These are phyloP conservation scores for Mucor plumbeus DNA, from an alignment of 371 early-diverging fungal species.

Conservation along the genomic window DNA sequence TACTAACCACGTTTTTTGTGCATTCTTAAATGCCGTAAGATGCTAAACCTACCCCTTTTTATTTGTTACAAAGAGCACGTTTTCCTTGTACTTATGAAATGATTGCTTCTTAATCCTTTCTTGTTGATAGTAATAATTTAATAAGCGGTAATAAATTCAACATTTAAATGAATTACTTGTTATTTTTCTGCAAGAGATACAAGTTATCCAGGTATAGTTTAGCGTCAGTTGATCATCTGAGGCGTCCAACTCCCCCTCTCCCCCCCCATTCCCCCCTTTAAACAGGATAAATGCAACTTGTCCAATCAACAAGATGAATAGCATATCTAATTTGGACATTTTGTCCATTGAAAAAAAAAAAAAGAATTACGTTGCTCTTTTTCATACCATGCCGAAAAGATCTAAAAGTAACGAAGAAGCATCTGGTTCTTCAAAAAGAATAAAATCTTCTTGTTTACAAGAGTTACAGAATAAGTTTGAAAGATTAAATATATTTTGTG, in stretches of 20 bases:
- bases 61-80: background rate
- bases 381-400: background rate
- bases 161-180: too few relatives aligned
- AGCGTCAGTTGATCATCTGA: background rate
- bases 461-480: constrained; percentile 27
- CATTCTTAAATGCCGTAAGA: constrained; percentile 10
- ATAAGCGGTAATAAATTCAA: too few relatives aligned
- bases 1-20: constrained; percentile 16
- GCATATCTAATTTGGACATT: constrained; percentile 1
- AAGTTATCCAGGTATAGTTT: background rate
- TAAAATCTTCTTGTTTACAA: background rate
- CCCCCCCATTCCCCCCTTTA: background rate
- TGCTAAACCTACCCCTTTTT: background rate
- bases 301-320: background rate
- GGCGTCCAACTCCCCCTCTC: too few relatives aligned
- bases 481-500: constrained; percentile 38
- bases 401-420: background rate
- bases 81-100: background rate
- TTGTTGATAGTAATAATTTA: background rate
- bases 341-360: background rate
- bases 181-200: background rate
- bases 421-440: background rate
- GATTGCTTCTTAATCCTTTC: too few relatives aligned
- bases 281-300: background rate
- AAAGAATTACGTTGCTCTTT: background rate